Percentiles rank a stretch among this genome's conserved stretches.
These are phyloP conservation scores for Aureobasidium sp. DNA, from an alignment of 2,329 filamentous ascomycete genomes.

Conservation along the genomic window DNA sequence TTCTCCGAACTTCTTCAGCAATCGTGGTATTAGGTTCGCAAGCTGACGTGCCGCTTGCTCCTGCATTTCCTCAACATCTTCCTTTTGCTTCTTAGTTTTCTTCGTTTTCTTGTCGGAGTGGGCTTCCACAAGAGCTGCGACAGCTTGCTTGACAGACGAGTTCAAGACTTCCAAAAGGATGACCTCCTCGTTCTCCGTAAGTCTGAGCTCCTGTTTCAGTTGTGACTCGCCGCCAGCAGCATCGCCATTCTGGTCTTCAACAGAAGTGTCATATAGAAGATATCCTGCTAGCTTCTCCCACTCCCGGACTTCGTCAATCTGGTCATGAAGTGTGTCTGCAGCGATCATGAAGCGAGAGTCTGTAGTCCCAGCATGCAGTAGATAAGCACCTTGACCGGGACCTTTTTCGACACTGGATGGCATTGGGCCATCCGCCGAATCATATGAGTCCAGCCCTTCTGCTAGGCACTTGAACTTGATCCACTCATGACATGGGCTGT, in stretches of 20 bases:
- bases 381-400: constrained; percentile 28
- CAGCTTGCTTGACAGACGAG: constrained; percentile 67
- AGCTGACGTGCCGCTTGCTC: constrained; percentile 74
- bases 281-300: constrained; percentile 90
- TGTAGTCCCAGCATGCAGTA: constrained; percentile 56
- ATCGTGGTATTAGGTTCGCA: constrained; percentile 69
- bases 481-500: constrained; percentile 67
- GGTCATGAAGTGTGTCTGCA: constrained; percentile 76
- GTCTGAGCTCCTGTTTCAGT: constrained; percentile 65
- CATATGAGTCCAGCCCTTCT: constrained; percentile 75
- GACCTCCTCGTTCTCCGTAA: constrained; percentile 69
- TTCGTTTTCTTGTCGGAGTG: constrained; percentile 48
- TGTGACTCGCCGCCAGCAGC: constrained; percentile 54
- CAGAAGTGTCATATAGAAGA: constrained; percentile 82
- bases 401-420: constrained; percentile 41
- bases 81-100: constrained; percentile 52
- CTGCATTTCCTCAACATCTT: constrained; percentile 60
- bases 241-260: constrained; percentile 42
- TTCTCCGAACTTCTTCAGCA: constrained; percentile 92
- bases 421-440: constrained; percentile 52
- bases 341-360: constrained; percentile 83
- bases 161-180: constrained; percentile 83
- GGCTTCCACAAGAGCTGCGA: constrained; percentile 60
- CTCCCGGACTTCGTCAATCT: constrained; percentile 69
- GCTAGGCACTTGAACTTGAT: constrained; percentile 85